Evolutionary conservation across 2,329 filamentous ascomycete genomes (phyloP).

Genomic region (Ceratocystis variospora): DNA sequence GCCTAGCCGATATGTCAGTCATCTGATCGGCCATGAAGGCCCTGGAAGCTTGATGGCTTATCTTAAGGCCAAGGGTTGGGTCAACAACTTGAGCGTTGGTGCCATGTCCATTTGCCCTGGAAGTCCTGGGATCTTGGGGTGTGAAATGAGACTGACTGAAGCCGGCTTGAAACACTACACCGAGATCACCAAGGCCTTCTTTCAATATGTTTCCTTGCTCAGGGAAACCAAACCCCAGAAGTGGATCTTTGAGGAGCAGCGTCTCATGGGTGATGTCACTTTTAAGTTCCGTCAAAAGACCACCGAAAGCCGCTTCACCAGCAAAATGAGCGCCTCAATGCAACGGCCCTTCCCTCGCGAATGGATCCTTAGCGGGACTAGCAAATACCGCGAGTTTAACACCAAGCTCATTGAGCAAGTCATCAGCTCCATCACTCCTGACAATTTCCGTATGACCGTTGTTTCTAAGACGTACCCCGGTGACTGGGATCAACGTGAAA

Average conservation of each 20-base stretch:
- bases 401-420: slow-evolving; percentile 60
- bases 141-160: slow-evolving; percentile 67
- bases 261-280: slow-evolving; percentile 77
- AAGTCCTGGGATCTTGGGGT: slow-evolving; percentile 60
- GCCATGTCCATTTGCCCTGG: slow-evolving; percentile 65
- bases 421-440: slow-evolving; percentile 60
- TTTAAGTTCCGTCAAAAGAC: slow-evolving; percentile 94
- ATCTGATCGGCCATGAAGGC: slow-evolving; percentile 83
- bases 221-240: slow-evolving; percentile 66
- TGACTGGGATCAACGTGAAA: slow-evolving; percentile 74
- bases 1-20: slow-evolving; percentile 73
- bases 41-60: slow-evolving; percentile 85
- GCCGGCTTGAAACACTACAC: slow-evolving; percentile 72
- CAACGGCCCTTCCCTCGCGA: slow-evolving; percentile 78
- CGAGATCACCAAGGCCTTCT: slow-evolving; percentile 69
- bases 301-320: slow-evolving; percentile 78
- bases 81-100: slow-evolving; percentile 67
- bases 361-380: slow-evolving; percentile 70
- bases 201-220: slow-evolving; percentile 83
- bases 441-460: slow-evolving; percentile 78
- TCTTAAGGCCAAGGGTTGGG: slow-evolving; percentile 82
- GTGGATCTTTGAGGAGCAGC: slow-evolving; percentile 92
- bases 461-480: slow-evolving; percentile 75
- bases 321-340: slow-evolving; percentile 73
- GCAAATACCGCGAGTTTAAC: slow-evolving; percentile 66